Evolutionary conservation across 805 yeast species (phyloP), one percentile per base, ranked within the genome.

Genomic region (Zygosaccharomyces kombuchaensis): DNA sequence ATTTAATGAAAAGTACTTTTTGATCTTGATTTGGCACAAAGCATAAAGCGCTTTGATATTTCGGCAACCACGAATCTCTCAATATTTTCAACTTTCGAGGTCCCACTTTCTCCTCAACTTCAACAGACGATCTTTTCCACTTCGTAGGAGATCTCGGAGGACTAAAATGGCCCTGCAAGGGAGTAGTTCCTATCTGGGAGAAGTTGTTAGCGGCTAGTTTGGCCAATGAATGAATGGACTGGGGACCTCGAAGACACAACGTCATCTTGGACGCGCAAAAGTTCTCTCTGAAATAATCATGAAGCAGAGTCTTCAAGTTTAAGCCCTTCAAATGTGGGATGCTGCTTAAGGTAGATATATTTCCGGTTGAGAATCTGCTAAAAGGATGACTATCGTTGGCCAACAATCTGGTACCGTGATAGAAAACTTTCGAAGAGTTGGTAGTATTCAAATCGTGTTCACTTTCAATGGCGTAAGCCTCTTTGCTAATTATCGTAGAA

Each of bases 311-410:
- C 47, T 60, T 67, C 7, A 80, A 51, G 43, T 70, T 68, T 1
- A 62, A 36, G 26, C 66, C 69, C 34, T 66, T 61, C 8, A 59
- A 47, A 29, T 56, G 58, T 8, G 73, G 66, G 1, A 63, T 10
- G 29, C 62, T 69, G 16, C 62, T 58, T 42, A 83, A 57, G 0
- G 89, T 80, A n/a, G 65, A 56, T 13, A 66, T 60, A 53, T 75
- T 77, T 0, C 95, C 95, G 0, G 91, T 82, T 0, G 81, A 73
- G 62, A 85, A 85, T 42, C 79, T 66, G 48, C 70, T 69, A 56
- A 84, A 85, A 0, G 77, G 82, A 53, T 79, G 83, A 0, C 55
- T 19, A 1, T 56, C 39, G 43, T 69, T 69, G 1, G 84, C 70
- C 12, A 84, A 54, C 2, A 80, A 47, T 38, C 83, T 70, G 5